phyloP scores from a whole-genome alignment of 768 basidiomycete genomes.

The Pleurotus salmoneostramineus region DNA sequence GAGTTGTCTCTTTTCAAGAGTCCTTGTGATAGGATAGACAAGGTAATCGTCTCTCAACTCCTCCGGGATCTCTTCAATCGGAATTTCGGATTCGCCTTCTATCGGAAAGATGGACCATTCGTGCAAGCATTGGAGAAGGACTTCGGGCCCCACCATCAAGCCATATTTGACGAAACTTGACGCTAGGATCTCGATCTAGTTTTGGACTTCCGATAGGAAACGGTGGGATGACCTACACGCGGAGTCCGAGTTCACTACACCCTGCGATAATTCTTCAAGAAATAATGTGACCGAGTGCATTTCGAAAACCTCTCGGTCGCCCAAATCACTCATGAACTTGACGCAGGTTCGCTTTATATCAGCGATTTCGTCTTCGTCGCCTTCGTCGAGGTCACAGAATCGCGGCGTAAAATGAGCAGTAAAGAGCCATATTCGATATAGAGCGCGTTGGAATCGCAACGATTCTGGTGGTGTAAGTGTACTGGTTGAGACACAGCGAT shows the following conservation, averaged over 20 bases:
- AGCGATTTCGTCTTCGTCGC: neutral
- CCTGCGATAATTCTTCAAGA: neutral
- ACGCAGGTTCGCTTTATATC: neutral
- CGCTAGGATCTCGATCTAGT: neutral
- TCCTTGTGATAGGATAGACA: neutral
- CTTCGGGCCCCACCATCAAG: neutral
- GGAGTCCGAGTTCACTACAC: neutral
- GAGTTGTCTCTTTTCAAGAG: slow-evolving; percentile 2
- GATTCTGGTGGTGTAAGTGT: slow-evolving; percentile 18
- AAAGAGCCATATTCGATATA: slow-evolving; percentile 16
- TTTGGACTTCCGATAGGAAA: too few species aligned
- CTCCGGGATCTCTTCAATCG: neutral
- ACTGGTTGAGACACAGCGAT: slow-evolving; percentile 15
- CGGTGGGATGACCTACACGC: neutral
- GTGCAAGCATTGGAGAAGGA: neutral
- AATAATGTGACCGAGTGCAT: neutral
- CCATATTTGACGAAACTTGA: neutral
- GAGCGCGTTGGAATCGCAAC: slow-evolving; percentile 17
- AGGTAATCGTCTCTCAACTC: neutral
- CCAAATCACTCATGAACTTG: neutral
- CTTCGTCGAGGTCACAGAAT: neutral
- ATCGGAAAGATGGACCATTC: neutral
- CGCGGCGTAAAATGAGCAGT: slow-evolving; percentile 7
- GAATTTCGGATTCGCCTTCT: neutral
- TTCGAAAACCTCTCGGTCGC: neutral